Percentiles rank a stretch among this genome's conserved stretches.
Evolutionary conservation across 495 filamentous ascomycete species (phyloP).

Genomic region (Cairneyella variabilis): DNA sequence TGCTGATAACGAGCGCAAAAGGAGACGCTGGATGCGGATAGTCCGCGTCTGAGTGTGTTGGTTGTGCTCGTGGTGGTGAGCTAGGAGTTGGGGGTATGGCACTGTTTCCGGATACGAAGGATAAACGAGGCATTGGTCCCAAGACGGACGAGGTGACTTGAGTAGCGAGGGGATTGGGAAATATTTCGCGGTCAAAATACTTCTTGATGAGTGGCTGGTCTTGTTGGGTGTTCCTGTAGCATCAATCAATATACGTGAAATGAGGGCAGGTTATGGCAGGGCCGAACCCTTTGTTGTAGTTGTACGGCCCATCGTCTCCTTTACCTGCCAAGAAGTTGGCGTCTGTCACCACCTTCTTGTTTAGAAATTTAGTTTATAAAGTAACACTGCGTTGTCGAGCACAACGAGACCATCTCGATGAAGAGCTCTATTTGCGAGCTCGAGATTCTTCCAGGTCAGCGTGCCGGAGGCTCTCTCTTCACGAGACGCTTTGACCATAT

Average conservation of each 20-base stretch:
- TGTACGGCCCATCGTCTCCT: constrained; percentile 34
- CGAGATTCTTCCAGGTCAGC: background rate
- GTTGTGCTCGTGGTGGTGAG: constrained; percentile 37
- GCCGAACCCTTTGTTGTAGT: constrained; percentile 31
- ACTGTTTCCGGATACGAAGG: constrained; percentile 51
- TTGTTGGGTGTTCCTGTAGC: constrained; percentile 46
- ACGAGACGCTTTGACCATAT: constrained; percentile 4
- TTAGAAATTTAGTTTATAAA: constrained; percentile 41
- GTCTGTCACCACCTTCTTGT: constrained; percentile 49
- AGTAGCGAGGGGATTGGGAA: constrained; percentile 42
- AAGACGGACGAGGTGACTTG: constrained; percentile 45
- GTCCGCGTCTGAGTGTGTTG: constrained; percentile 55
- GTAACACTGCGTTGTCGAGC: constrained; percentile 44
- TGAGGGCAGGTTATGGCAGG: background rate
- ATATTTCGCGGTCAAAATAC: constrained; percentile 39
- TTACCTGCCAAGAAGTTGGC: constrained; percentile 35
- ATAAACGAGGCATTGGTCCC: constrained; percentile 44
- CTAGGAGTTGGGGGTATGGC: constrained; percentile 43
- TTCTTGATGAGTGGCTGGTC: constrained; percentile 41
- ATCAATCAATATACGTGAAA: background rate
- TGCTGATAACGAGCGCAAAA: constrained; percentile 52
- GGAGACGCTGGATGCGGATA: constrained; percentile 49
- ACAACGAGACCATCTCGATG: constrained; percentile 57
- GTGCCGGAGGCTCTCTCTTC: background rate
- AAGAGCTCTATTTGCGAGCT: constrained; percentile 23